phyloP scores from a whole-genome alignment of 2,329 filamentous ascomycete genomes.

The Colletotrichum endophyticum region DNA sequence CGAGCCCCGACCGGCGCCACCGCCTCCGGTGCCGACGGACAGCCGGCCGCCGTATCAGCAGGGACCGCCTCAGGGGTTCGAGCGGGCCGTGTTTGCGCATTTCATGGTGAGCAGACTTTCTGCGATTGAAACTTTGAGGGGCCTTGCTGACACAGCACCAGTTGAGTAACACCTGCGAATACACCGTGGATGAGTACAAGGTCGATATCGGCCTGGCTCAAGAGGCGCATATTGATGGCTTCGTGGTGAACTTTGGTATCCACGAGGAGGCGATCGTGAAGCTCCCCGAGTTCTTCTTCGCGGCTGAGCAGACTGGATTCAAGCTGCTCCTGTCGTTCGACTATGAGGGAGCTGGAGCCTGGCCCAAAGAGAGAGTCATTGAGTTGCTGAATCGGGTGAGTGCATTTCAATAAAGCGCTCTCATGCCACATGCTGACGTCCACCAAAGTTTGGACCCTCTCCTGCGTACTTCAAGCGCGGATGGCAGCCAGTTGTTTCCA shows the following conservation, averaged over 20 bases:
- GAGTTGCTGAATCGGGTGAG: constrained; percentile 7
- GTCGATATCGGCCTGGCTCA: constrained; percentile 15
- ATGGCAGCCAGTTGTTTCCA: constrained; percentile 40
- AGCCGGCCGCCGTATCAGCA: background rate
- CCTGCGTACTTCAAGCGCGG: constrained; percentile 24
- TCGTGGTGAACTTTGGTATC: constrained; percentile 17
- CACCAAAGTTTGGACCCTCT: background rate
- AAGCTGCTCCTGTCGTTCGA: constrained; percentile 19
- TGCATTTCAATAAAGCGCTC: background rate
- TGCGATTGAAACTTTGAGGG: background rate
- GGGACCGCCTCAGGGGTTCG: background rate
- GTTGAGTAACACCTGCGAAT: constrained; percentile 19
- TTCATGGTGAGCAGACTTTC: constrained; percentile 10
- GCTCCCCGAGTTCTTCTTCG: constrained; percentile 7
- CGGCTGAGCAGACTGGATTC: constrained; percentile 15
- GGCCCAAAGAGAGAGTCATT: constrained; percentile 12
- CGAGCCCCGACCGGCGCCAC: background rate
- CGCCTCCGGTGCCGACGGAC: background rate
- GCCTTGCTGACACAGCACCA: background rate
- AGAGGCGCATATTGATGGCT: constrained; percentile 18
- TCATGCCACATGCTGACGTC: background rate
- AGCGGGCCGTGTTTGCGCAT: constrained; percentile 14
- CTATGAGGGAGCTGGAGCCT: constrained; percentile 15
- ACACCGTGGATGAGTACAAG: constrained; percentile 13
- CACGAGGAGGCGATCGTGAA: constrained; percentile 21